Base-by-base conservation (phyloP, 768 basidiomycete genomes). In the Artomyces pyxidatus region DNA sequence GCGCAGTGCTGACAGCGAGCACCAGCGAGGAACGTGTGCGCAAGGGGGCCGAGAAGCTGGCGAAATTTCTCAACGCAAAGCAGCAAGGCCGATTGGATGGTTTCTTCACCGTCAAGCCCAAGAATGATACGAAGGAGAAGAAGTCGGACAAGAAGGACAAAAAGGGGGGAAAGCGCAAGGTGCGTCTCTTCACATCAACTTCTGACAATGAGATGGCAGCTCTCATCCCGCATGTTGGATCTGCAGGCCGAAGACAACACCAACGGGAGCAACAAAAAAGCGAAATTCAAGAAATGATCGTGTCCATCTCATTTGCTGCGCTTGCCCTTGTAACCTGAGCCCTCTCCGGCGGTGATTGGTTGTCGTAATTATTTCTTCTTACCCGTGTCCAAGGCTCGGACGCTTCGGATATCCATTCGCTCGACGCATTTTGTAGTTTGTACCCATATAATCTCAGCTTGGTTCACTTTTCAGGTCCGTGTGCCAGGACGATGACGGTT, bases 1-100 rank as follows among this genome's bases (percentile, higher is more conserved):
- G 19, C 16, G n/a, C 42, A 35, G 25, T 41, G 17, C 16, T 51
- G 17, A 45, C 52, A 19, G 21, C 42, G 9, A 9, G 37, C 14
- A 38, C 21, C 61, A 98, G 95, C 57, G 96, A 98, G 72, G 96
- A 99, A 9, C 85, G 96, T 19, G 91, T 99, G 3, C 81, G 95
- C 26, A 93, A 88, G 63, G 93, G 93, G 22, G 94, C 89, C 3
- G 92, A 96, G 40, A 96, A 97, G 62, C 77, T 99, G 37, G 72
- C 81, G 41, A 96, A 93, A 59, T 86, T 79, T 65, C 70, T 97
- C 43, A 83, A 79, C 45, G 79, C 83, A 28, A 98, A 97, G 62
- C 96, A 98, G 59, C 96, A 99, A 67, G 94, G 96, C 8, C 83
- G 96, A 9, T 74, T 99, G 12, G 96, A 98, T 59, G 86, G 92